phyloP scores from a whole-genome alignment of 2,329 filamentous ascomycete species.

The Pseudogymnoascus sp. region DNA sequence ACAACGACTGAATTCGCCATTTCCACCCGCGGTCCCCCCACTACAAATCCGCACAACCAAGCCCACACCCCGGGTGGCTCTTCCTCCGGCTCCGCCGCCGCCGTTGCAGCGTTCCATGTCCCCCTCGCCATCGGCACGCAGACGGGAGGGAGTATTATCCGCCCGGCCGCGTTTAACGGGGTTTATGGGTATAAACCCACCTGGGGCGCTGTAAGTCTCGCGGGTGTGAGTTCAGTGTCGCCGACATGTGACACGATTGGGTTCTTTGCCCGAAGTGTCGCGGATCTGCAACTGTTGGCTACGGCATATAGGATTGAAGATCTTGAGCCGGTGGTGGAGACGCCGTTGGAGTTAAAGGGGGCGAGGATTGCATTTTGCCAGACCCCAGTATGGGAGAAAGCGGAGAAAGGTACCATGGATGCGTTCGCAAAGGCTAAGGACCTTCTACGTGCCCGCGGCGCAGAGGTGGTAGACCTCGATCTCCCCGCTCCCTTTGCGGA shows the following conservation, averaged over 20 bases:
- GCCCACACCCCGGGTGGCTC: slow-evolving; percentile 55
- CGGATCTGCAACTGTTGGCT: slow-evolving; percentile 48
- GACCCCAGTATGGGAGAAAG: slow-evolving; percentile 43
- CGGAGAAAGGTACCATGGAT: slow-evolving; percentile 34
- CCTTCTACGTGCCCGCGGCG: slow-evolving; percentile 39
- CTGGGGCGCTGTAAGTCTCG: slow-evolving; percentile 52
- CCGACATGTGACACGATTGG: slow-evolving; percentile 54
- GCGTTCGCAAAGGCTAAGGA: slow-evolving; percentile 35
- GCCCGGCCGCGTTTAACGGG: slow-evolving; percentile 57
- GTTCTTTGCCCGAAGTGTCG: slow-evolving; percentile 47
- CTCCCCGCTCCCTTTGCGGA: slow-evolving; percentile 41
- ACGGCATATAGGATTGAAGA: slow-evolving; percentile 46
- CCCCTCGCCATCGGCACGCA: slow-evolving; percentile 56
- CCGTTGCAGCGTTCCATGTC: slow-evolving; percentile 55
- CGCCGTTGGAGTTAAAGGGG: slow-evolving; percentile 32
- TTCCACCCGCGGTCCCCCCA: slow-evolving; percentile 42
- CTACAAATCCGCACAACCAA: slow-evolving; percentile 47
- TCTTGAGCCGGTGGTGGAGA: slow-evolving; percentile 29
- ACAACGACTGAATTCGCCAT: slow-evolving; percentile 58
- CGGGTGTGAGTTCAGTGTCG: slow-evolving; percentile 52
- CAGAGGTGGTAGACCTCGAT: slow-evolving; percentile 45
- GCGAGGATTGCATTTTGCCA: slow-evolving; percentile 46
- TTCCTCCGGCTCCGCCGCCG: slow-evolving; percentile 57
- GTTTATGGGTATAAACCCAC: slow-evolving; percentile 59
- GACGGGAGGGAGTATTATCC: slow-evolving; percentile 55